Evolutionary conservation across 2,329 filamentous ascomycete species (phyloP).

Genomic region (Colletotrichum tropicale): DNA sequence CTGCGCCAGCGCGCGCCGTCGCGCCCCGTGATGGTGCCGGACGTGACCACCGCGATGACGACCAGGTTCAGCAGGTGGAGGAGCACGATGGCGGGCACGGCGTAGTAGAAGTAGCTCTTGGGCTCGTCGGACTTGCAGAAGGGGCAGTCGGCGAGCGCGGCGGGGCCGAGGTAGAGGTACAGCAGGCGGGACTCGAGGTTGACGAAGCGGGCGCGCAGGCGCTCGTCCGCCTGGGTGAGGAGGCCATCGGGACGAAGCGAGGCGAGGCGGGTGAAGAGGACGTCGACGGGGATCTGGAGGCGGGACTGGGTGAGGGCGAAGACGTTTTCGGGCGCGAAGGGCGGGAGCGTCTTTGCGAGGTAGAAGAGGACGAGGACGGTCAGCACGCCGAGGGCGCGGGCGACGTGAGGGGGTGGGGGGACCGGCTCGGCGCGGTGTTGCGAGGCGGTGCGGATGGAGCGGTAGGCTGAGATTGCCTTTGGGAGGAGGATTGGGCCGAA

Average conservation of each 20-base stretch:
- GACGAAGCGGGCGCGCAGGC: conserved; percentile 71
- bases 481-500: conserved; percentile 77
- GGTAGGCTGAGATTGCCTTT: conserved; percentile 68
- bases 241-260: conserved; percentile 51
- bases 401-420: conserved; percentile 60
- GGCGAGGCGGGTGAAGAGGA: conserved; percentile 79
- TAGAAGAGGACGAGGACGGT: conserved; percentile 49
- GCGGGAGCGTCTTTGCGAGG: conserved; percentile 66
- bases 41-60: conserved; percentile 75
- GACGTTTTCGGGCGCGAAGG: conserved; percentile 78
- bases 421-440: conserved; percentile 50
- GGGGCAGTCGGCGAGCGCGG: conserved; percentile 74
- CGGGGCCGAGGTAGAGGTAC: conserved; percentile 84
- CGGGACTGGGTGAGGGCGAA: conserved; percentile 80
- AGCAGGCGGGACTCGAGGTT: conserved; percentile 75
- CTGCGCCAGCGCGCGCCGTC: conserved; percentile 73
- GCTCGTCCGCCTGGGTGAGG: conserved; percentile 65
- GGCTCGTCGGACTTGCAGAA: conserved; percentile 80
- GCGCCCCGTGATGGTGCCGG: conserved; percentile 65
- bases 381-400: conserved; percentile 66
- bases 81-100: conserved; percentile 72
- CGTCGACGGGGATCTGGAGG: conserved; percentile 82
- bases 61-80: conserved; percentile 84
- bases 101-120: conserved; percentile 78
- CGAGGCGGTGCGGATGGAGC: conserved; percentile 52